Percentiles rank a stretch among this genome's conserved stretches.
Evolutionary conservation across 169 alveolate genomes (phyloP).

Genomic region (Eimeria acervulina): DNA sequence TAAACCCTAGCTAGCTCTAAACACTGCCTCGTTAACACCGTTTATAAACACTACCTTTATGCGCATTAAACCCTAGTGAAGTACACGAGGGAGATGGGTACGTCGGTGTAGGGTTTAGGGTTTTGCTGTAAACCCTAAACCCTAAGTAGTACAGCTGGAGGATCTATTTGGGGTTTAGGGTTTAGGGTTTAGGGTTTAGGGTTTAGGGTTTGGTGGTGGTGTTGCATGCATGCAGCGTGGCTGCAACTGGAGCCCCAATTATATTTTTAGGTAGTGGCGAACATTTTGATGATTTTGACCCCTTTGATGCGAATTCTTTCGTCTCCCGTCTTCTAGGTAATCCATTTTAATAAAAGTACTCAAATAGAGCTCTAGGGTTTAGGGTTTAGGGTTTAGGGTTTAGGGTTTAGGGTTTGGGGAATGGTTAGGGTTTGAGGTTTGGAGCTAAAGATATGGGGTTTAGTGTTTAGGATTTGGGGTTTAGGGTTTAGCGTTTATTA

Average conservation of each 20-base stretch:
- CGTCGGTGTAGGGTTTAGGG: too few species aligned
- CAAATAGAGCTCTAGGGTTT: too few species aligned
- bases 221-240: conserved; percentile 88
- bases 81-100: too few species aligned
- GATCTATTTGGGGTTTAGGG: conserved; percentile 12
- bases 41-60: too few species aligned
- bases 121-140: neutral
- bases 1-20: too few species aligned
- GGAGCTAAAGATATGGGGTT: neutral
- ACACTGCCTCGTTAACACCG: neutral
- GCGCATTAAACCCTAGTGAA: too few species aligned
- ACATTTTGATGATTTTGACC: conserved; percentile 99
- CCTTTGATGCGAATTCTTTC: conserved; percentile 98
- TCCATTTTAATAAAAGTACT: too few species aligned
- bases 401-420: neutral
- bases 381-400: neutral
- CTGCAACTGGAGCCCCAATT: conserved; percentile 97
- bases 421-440: neutral
- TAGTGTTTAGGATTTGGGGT: neutral
- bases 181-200: conserved; percentile 33
- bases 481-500: neutral
- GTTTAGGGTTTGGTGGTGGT: neutral
- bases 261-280: conserved; percentile 99
- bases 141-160: neutral
- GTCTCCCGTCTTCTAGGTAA: conserved; percentile 97